These are phyloP conservation scores for Royoungia palumana DNA, from an alignment of 768 basidiomycete species.

Conservation along the genomic window DNA sequence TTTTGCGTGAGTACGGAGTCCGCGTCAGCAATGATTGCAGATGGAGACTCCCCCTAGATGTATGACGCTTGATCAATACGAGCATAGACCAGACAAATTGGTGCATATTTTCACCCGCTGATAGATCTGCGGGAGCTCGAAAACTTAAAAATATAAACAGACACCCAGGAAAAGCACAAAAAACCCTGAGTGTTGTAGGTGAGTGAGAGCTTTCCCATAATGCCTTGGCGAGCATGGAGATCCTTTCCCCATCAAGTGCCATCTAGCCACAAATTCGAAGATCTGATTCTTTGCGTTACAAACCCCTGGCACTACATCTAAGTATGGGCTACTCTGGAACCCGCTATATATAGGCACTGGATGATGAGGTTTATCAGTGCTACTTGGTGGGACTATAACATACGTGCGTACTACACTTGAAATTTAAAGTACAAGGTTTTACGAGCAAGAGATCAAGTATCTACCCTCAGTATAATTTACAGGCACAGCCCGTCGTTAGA, in stretches of 20 bases:
- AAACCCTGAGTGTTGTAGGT: not conserved
- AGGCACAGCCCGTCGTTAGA: not conserved
- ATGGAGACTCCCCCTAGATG: not conserved
- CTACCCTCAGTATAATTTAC: too few relatives aligned
- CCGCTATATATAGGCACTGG: too few relatives aligned
- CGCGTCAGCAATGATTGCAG: not conserved
- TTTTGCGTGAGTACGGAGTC: not conserved
- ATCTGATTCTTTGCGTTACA: not conserved
- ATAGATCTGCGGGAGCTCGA: not conserved
- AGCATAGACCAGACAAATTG: not conserved
- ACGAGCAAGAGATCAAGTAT: too few relatives aligned
- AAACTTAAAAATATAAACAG: not conserved
- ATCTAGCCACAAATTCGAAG: too few relatives aligned
- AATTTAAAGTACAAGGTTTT: not conserved
- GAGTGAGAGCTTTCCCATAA: conserved; percentile 4
- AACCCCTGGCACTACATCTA: too few relatives aligned
- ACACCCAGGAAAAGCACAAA: not conserved
- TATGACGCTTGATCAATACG: not conserved
- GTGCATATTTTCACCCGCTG: conserved; percentile 4
- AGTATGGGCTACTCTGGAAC: not conserved
- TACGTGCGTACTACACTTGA: not conserved
- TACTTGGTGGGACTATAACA: not conserved
- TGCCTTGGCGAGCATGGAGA: too few relatives aligned
- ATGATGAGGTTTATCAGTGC: too few relatives aligned
- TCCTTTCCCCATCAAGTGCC: too few relatives aligned